Conservation (phyloP, 805 yeast species). For the Zygosaccharomyces rouxii region DNA sequence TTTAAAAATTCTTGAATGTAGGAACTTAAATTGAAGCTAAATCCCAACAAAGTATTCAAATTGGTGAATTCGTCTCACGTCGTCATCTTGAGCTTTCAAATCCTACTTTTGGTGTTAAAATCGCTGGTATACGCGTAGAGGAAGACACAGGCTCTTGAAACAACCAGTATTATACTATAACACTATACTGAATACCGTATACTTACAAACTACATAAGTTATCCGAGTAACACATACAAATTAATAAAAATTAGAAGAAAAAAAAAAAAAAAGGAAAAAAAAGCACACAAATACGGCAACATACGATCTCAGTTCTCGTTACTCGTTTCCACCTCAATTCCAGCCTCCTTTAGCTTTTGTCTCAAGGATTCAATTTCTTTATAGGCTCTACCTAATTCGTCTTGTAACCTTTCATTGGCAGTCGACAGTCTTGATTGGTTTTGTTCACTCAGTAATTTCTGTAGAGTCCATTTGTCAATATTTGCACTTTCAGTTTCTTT, state of each 20-base stretch:
- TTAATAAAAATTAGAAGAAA: background rate
- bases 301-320: background rate
- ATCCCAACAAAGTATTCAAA: background rate
- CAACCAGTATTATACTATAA: too few species aligned
- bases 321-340: constrained; percentile 3
- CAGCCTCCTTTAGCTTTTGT: constrained; percentile 13
- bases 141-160: too few species aligned
- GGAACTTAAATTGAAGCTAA: background rate
- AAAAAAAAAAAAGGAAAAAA: background rate
- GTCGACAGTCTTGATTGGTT: constrained; percentile 80
- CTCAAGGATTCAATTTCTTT: constrained; percentile 87
- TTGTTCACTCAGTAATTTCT: constrained; percentile 87
- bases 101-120: too few species aligned
- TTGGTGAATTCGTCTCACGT: background rate
- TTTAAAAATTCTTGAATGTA: background rate
- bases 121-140: too few species aligned
- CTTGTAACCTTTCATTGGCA: constrained; percentile 81
- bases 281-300: background rate
- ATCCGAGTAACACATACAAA: too few species aligned
- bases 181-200: too few species aligned
- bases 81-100: too few species aligned
- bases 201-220: too few species aligned
- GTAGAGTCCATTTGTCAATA: constrained; percentile 92
- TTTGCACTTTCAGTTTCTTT: constrained; percentile 86
- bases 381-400: constrained; percentile 86